A percentile compares a stretch with the other conserved stretches of the same genome.
These are phyloP conservation scores for Backusella tarrabulga DNA, from an alignment of 192 early-diverging fungal species.

Conservation along the genomic window DNA sequence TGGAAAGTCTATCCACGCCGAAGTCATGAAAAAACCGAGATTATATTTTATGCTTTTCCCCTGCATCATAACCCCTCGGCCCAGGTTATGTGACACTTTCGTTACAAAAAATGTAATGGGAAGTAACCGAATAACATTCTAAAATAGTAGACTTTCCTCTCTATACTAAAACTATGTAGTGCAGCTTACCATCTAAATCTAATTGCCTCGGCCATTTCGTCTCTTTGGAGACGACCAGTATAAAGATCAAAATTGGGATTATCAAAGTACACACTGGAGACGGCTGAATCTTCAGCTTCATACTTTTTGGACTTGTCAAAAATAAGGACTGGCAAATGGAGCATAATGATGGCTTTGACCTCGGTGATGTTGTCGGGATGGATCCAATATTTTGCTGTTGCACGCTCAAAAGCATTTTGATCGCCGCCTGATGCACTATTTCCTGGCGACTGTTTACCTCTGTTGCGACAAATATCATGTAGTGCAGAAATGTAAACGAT, in stretches of 20 bases:
- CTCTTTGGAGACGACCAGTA: conserved; percentile 82
- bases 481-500: conserved; percentile 83
- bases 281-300: conserved; percentile 81
- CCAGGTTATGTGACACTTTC: conserved; percentile 4
- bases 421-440: conserved; percentile 34
- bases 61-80: conserved; percentile 1
- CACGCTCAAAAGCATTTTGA: conserved; percentile 69
- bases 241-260: conserved; percentile 92
- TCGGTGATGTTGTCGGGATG: conserved; percentile 95
- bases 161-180: background rate
- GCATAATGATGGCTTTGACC: conserved; percentile 89
- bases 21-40: conserved; percentile 4
- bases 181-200: conserved; percentile 87
- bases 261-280: conserved; percentile 94
- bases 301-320: conserved; percentile 59
- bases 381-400: conserved; percentile 95
- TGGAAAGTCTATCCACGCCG: background rate
- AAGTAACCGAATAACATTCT: background rate
- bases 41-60: conserved; percentile 7
- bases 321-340: conserved; percentile 88
- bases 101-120: conserved; percentile 10
- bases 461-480: conserved; percentile 67
- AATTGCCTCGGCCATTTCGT: conserved; percentile 89
- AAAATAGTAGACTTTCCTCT: background rate
- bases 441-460: conserved; percentile 23